Evolutionary conservation across 306 rosid species (phyloP).

Genomic region (Macrotyloma uniflorum): DNA sequence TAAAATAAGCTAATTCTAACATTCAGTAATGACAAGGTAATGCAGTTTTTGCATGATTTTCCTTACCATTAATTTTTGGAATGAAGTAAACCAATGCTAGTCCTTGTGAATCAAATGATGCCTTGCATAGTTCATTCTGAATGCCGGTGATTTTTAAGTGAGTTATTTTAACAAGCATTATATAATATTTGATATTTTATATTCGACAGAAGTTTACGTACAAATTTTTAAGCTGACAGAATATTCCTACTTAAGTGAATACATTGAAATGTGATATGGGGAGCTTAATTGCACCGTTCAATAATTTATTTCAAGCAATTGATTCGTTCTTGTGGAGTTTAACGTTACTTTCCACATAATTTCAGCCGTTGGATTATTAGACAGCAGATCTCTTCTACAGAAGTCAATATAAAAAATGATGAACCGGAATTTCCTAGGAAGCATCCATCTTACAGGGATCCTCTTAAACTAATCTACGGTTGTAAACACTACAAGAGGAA

Average conservation of each 20-base stretch:
- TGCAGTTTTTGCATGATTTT: conserved; percentile 6
- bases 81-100: conserved; percentile 13
- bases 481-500: conserved; percentile 95
- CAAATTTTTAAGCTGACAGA: background rate
- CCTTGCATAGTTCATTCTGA: background rate
- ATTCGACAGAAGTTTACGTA: conserved; percentile 22
- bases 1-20: conserved; percentile 15
- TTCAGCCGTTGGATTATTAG: conserved; percentile 87
- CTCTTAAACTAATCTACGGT: conserved; percentile 59
- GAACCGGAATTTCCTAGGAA: conserved; percentile 69
- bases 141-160: conserved; percentile 26
- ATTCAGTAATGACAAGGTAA: conserved; percentile 14
- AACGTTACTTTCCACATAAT: conserved; percentile 37
- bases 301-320: conserved; percentile 26
- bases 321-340: conserved; percentile 27
- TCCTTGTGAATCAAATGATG: conserved; percentile 28
- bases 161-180: conserved; percentile 18
- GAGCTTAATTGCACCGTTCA: conserved; percentile 18
- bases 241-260: conserved; percentile 10
- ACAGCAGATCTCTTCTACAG: conserved; percentile 59
- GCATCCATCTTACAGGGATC: conserved; percentile 77
- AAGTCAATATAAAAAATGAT: conserved; percentile 42
- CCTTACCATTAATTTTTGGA: conserved; percentile 11
- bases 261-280: conserved; percentile 5
- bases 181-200: no score